Percentiles rank a stretch among this genome's conserved stretches.
Evolutionary conservation across 768 basidiomycete species (phyloP).

Genomic region (Boletus vinaceobasis): DNA sequence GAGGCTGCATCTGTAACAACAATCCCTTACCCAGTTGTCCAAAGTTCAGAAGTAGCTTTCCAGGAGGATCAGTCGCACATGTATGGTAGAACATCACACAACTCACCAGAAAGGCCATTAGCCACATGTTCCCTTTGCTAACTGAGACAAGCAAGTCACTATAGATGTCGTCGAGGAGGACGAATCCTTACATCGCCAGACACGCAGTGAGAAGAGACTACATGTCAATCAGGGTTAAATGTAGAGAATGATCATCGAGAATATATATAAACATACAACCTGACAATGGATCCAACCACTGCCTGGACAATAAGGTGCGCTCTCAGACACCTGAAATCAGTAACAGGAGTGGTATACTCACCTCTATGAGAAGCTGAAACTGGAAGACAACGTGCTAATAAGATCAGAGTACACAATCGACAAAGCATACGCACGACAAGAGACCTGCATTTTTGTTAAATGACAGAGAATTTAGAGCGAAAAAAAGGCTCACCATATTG

Average conservation of each 20-base stretch:
- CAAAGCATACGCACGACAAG: conserved; percentile 40
- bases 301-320: conserved; percentile 33
- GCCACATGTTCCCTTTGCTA: conserved; percentile 47
- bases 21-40: conserved; percentile 47
- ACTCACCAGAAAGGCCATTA: conserved; percentile 48
- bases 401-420: conserved; percentile 2
- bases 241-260: background rate
- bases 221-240: background rate
- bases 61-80: background rate
- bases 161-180: background rate
- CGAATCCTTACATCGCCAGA: conserved; percentile 56
- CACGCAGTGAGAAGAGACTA: conserved; percentile 57
- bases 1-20: background rate
- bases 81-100: background rate
- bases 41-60: conserved; percentile 44
- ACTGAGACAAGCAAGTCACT: conserved; percentile 34
- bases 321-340: conserved; percentile 1
- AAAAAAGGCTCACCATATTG: conserved; percentile 40
- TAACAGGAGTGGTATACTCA: conserved; percentile 16
- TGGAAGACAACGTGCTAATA: conserved; percentile 9
- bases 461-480: background rate
- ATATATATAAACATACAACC: conserved; percentile 39
- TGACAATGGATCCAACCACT: conserved; percentile 54
- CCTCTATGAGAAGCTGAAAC: conserved; percentile 45
- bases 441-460: conserved; percentile 39